Evolutionary conservation across 192 early-diverging fungal genomes (phyloP).

Genomic region (Diversispora epigaea): DNA sequence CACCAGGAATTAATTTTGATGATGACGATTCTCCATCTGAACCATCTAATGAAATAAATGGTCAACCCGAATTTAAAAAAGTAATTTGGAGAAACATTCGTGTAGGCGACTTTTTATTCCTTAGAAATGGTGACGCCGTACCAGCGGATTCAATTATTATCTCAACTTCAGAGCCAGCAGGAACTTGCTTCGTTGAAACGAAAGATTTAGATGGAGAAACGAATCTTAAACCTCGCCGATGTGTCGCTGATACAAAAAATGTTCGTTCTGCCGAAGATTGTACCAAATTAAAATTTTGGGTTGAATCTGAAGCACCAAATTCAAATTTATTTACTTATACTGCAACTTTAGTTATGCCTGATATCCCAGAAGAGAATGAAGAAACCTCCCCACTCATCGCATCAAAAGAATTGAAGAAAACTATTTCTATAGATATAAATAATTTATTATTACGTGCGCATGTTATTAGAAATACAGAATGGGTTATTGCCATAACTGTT

Average conservation of each 20-base stretch:
- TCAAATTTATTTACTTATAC: slow-evolving; percentile 76
- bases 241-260: slow-evolving; percentile 63
- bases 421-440: slow-evolving; percentile 73
- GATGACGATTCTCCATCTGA: not conserved
- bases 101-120: slow-evolving; percentile 86
- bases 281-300: slow-evolving; percentile 53
- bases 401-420: slow-evolving; percentile 28
- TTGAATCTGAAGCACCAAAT: slow-evolving; percentile 78
- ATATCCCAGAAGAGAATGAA: slow-evolving; percentile 1
- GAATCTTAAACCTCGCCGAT: slow-evolving; percentile 84
- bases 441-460: slow-evolving; percentile 87
- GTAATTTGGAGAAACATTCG: slow-evolving; percentile 68
- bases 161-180: slow-evolving; percentile 74
- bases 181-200: slow-evolving; percentile 86
- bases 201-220: slow-evolving; percentile 97
- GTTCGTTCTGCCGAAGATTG: slow-evolving; percentile 78
- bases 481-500: slow-evolving; percentile 79
- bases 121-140: slow-evolving; percentile 78
- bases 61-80: slow-evolving; percentile 47
- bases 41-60: slow-evolving; percentile 17
- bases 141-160: slow-evolving; percentile 85
- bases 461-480: slow-evolving; percentile 86
- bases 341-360: slow-evolving; percentile 62
- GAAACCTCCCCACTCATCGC: not conserved
- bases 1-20: not conserved